A percentile compares a stretch with the other conserved stretches of the same genome.
phyloP scores from a whole-genome alignment of 306 rosid genomes.

The Carpinus viminea region DNA sequence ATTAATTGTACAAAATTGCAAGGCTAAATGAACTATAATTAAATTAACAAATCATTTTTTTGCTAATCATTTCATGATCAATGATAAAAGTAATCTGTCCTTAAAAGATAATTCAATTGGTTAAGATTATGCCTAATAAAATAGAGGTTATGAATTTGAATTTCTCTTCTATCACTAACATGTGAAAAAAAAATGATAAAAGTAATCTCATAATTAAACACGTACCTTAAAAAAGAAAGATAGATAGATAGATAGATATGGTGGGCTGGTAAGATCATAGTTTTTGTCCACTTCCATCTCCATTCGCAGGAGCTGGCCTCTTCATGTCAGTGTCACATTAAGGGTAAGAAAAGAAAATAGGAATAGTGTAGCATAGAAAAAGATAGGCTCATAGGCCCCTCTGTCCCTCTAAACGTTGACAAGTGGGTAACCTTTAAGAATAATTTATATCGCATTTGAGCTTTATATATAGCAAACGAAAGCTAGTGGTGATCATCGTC shows the following conservation, averaged over 20 bases:
- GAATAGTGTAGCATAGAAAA: background rate
- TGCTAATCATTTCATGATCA: too few relatives aligned
- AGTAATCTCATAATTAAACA: too few relatives aligned
- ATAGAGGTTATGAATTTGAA: too few relatives aligned
- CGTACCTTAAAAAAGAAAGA: background rate
- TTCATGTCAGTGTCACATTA: background rate
- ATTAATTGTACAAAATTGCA: too few relatives aligned
- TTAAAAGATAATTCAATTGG: too few relatives aligned
- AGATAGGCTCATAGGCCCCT: background rate
- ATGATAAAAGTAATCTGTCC: too few relatives aligned
- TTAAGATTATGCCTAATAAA: too few relatives aligned
- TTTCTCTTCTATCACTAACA: too few relatives aligned
- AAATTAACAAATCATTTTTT: too few relatives aligned
- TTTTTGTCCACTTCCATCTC: conserved; percentile 2
- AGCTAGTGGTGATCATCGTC: conserved; percentile 22
- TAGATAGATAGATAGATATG: background rate
- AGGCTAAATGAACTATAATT: too few relatives aligned
- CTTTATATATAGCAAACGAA: conserved; percentile 19
- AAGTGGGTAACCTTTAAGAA: conserved; percentile 1
- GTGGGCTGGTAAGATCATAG: too few relatives aligned
- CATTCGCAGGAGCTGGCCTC: conserved; percentile 2
- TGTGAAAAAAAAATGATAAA: too few relatives aligned
- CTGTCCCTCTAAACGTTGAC: conserved; percentile 21
- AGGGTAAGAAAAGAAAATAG: background rate
- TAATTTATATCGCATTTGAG: background rate